Base-by-base conservation (phyloP, 2,329 filamentous ascomycete genomes). In the Colletotrichum filicis region DNA sequence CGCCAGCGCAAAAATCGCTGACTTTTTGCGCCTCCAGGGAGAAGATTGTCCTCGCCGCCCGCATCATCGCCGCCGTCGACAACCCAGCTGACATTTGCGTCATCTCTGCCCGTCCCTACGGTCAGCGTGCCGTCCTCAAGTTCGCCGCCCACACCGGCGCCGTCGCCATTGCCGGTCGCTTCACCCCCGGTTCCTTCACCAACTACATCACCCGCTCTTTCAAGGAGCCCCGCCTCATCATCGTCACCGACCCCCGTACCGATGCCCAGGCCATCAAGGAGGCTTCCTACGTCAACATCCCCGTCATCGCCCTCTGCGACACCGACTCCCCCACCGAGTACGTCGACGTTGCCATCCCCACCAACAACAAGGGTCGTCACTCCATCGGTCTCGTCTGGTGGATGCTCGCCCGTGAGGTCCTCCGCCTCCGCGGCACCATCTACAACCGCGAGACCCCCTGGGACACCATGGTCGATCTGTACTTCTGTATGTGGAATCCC, bases 171-270 rank as follows among this genome's bases (percentile, higher is more conserved):
- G 97, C 97, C 83, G 97, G 97, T 90, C 97, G 97, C 86, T 99
- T 99, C 94, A 99, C 97, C 85, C 97, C 97, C 86, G 97, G 97
- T 94, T 98, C 96, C 88, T 99, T 99, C 93, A 99, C 97, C 92
- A 99, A 99, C 93, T 99, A 99, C 94, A 99, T 99, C 93, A 99
- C 97, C 87, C 96, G 97, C 84, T 98, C 97, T 78, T 99, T 99
- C 95, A 98, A 98, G 93, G 97, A 99, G 91, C 97, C 97, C 85
- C 97, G 97, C 87, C 92, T 99, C 84, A 98, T 99, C 88, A 92
- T 99, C 86, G 97, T 99, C 83, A 99, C 97, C 89, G 97, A 99
- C 87, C 97, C 97, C 82, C 96, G 97, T 88, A 99, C 97, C 90
- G 97, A 99, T 83, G 95, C 97, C 85, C 97, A 99, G 92, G 97